Evolutionary conservation across 805 yeast genomes (phyloP).

Genomic region (Metschnikowia proteae): DNA sequence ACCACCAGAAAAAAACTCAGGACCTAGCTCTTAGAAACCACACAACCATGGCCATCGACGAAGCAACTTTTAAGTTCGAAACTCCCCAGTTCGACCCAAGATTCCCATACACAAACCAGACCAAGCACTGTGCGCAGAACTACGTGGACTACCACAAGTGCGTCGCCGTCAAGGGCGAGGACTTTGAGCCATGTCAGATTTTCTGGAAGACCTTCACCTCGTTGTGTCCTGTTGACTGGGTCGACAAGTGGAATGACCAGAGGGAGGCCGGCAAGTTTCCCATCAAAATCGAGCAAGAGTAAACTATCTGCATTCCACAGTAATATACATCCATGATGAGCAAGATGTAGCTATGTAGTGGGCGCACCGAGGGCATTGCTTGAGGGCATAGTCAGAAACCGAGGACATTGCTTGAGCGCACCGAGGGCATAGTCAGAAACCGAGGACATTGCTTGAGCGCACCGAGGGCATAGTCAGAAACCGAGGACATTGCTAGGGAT

Average conservation of each 20-base stretch:
- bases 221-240: conserved; percentile 81
- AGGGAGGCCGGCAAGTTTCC: conserved; percentile 55
- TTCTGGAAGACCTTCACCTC: conserved; percentile 89
- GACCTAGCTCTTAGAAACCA: background rate
- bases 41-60: conserved; percentile 34
- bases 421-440: too few species aligned
- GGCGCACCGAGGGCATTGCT: too few species aligned
- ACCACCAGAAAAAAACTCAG: conserved; percentile 10
- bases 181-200: conserved; percentile 94
- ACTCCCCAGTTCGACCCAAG: conserved; percentile 38
- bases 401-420: too few species aligned
- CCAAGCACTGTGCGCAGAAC: conserved; percentile 97
- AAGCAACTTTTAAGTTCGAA: conserved; percentile 39
- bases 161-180: conserved; percentile 95
- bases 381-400: too few species aligned
- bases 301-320: conserved; percentile 5
- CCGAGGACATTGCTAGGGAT: too few species aligned
- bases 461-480: too few species aligned
- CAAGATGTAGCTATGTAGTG: background rate
- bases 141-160: conserved; percentile 98
- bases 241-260: conserved; percentile 85
- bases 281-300: conserved; percentile 28
- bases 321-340: conserved; percentile 1
- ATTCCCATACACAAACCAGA: conserved; percentile 94
- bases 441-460: too few species aligned